Percentiles rank a stretch among this genome's conserved stretches.
Conservation (phyloP, 768 basidiomycete species). For the Glaciozyma antarctica region DNA sequence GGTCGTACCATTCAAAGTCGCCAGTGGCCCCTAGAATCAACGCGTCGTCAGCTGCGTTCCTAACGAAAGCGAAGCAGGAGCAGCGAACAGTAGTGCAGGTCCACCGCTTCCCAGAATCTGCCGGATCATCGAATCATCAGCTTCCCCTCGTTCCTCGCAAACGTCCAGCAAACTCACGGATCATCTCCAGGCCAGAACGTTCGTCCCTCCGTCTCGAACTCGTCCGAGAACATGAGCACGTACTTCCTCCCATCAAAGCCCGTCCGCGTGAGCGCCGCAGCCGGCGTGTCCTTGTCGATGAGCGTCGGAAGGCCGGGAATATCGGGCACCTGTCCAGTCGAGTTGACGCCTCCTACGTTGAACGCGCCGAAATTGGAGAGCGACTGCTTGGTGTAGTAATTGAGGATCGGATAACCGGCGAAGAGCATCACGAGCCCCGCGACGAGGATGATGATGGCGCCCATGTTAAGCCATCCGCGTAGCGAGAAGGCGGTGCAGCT, state of each 20-base stretch:
- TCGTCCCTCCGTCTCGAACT: constrained; percentile 56
- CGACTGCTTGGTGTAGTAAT: constrained; percentile 40
- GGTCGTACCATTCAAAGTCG: constrained; percentile 50
- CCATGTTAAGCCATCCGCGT: constrained; percentile 74
- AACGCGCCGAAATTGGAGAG: constrained; percentile 49
- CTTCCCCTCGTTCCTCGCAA: neutral
- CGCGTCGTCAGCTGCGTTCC: no score
- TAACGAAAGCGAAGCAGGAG: no score
- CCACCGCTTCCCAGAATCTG: constrained; percentile 39
- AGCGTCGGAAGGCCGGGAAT: constrained; percentile 43
- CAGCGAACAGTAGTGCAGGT: constrained; percentile 40
- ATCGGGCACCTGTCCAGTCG: constrained; percentile 55
- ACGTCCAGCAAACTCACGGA: neutral
- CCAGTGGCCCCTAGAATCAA: constrained; percentile 41
- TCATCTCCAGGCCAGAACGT: constrained; percentile 50
- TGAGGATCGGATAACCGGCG: constrained; percentile 76
- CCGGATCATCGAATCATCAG: neutral
- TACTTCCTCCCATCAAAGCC: constrained; percentile 72
- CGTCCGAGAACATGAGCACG: constrained; percentile 73
- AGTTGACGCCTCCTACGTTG: constrained; percentile 67
- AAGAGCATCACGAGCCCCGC: constrained; percentile 66
- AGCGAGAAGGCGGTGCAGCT: constrained; percentile 46
- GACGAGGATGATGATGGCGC: constrained; percentile 60
- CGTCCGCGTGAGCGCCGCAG: constrained; percentile 48
- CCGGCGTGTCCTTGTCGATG: constrained; percentile 69